Evolutionary conservation across 257 asterid species (phyloP).

Genomic region (Ocimum tenuiflorum): DNA sequence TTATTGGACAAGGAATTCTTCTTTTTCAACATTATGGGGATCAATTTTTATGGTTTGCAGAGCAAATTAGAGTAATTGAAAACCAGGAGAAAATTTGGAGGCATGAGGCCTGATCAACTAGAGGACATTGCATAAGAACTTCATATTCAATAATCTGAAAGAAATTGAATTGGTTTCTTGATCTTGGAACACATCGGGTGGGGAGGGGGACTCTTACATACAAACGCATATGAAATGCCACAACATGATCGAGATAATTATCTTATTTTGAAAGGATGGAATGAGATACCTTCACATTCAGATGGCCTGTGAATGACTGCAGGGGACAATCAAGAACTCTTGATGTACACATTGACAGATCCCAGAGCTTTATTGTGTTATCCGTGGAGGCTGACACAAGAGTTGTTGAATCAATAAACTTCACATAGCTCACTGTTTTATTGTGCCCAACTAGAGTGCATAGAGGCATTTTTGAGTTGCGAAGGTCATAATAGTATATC

Average conservation of each 20-base stretch:
- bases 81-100: background rate
- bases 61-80: background rate
- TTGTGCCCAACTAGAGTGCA: slow-evolving; percentile 86
- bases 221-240: too few relatives aligned
- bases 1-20: background rate
- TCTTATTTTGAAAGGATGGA: background rate
- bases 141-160: background rate
- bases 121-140: background rate
- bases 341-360: slow-evolving; percentile 66
- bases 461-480: slow-evolving; percentile 75
- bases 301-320: slow-evolving; percentile 93
- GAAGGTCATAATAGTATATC: slow-evolving; percentile 89
- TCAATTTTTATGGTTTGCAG: background rate
- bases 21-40: background rate
- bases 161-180: background rate
- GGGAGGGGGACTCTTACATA: too few relatives aligned
- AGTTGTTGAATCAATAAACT: slow-evolving; percentile 77
- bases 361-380: slow-evolving; percentile 95
- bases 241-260: too few relatives aligned
- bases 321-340: slow-evolving; percentile 77
- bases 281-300: slow-evolving; percentile 69
- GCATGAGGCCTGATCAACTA: background rate
- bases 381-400: slow-evolving; percentile 96
- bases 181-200: background rate
- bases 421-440: slow-evolving; percentile 92